Base-by-base conservation (phyloP, 192 early-diverging fungal species). In the Linnemannia exigua region DNA sequence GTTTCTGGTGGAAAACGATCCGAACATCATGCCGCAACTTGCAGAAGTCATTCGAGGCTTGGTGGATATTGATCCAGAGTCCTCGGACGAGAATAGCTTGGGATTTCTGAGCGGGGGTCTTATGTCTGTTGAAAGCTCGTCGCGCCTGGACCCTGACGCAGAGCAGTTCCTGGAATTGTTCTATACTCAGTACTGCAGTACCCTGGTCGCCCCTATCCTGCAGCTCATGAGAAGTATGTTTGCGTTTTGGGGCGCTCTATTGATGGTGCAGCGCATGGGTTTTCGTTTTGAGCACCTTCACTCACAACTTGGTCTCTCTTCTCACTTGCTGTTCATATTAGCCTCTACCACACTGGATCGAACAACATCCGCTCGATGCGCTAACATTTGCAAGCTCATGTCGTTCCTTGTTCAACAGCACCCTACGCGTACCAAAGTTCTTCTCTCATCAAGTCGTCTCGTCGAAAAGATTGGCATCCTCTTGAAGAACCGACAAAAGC, bases 101-200 rank as follows among this genome's bases (percentile, higher is more conserved):
- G 58, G 58, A 12, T 15, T 31, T 28, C 50, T 52, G 74, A 81
- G 69, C 58, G 79, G 82, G 33, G 51, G 33, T 31, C 46, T 81
- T 41, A 37, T 81, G 73, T 47, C 77, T 51, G 5, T 79, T 63
- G 68, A 75, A 2, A 67, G 20, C 54, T 79, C 51, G 15, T 35
- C 51, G 25, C 38, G 33, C 44, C 35, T 70, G 47, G 92, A 92
- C 61, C 79, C 87, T 16, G 94, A 95, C 16, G 88, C 89, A 15
- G 93, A 96, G 35, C 89, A 92, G 15, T 97, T 98, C 69, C 82
- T 98, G 74, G 78, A 88, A 2, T 66, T 95, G 46, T 97, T 98
- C 82, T 98, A 97, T 88, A 92, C 95, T 9, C 85, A 87, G 0
- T 93, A 94, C 69, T 90, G 89, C 9, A 73, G 44, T 20, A 84